Evolutionary conservation across 1,284 basidiomycete genomes (phyloP), one percentile per base, ranked within the genome.

Genomic region (Vanrija pseudolonga): DNA sequence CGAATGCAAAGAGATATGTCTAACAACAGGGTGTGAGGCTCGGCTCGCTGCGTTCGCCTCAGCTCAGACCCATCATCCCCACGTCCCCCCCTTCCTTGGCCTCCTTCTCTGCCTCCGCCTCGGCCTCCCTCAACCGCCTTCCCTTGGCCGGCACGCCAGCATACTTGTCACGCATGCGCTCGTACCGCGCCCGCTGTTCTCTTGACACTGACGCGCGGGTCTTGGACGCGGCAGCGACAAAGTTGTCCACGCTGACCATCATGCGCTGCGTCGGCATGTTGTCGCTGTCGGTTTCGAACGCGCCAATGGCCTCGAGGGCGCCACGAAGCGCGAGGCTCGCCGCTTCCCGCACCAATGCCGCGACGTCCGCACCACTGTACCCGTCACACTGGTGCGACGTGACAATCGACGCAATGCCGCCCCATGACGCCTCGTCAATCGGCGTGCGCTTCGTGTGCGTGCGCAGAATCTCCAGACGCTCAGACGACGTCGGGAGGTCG

Each of bases 331-430:
- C 92, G 17, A 83, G 78, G 2, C 95, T 90, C 0, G 90, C 92
- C 1, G 95, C 92, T 73, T 98, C 93, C 40, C 92, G 79, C 4
- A 94, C 88, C 32, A 95, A 76, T 1, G 90, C 85, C 1, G 89
- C 88, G 5, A 96, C 77, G 75, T 96, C 92, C 0, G 92, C 93
- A 5, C 92, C 93, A 62, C 86, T 90, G 72, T 90, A 93, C 17
- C 90, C 90, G 47, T 90, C 89, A 62, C 89, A 90, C 24, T 77
- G 71, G n/a, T 82, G 82, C 28, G 53, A 62, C 12, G 56, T 61
- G 28, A 76, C 72, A 26, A 78, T 68, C 8, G 56, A 49, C 3
- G 62, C 53, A 39, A 73, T 73, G 12, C 61, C 67, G 4, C 74
- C 74, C 55, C 64, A 73, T 0, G 69, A 70, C 6, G 63, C 62